phyloP scores from a whole-genome alignment of 1,284 basidiomycete species.

The Prillingera fragicola region DNA sequence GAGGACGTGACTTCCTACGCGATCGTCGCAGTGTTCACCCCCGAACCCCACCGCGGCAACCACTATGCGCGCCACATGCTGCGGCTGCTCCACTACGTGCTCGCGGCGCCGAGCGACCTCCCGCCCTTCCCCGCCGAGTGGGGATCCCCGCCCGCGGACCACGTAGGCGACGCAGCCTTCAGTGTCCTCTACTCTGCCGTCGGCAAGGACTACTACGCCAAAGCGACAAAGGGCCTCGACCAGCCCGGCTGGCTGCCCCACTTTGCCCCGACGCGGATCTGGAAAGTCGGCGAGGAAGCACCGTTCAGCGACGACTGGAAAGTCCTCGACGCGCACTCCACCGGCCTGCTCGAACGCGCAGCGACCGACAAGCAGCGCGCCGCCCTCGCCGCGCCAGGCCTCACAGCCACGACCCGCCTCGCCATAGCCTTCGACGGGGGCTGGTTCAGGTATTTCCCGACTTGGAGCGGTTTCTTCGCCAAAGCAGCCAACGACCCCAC shows the following conservation, averaged over 20 bases:
- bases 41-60: constrained; percentile 24
- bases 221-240: constrained; percentile 13
- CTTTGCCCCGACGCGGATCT: too few species aligned
- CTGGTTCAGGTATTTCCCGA: constrained; percentile 6
- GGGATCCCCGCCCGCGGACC: constrained; percentile 19
- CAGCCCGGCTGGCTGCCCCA: constrained; percentile 13
- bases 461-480: too few species aligned
- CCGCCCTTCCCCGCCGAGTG: constrained; percentile 23
- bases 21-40: constrained; percentile 35
- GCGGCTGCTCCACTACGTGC: constrained; percentile 29
- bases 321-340: too few species aligned
- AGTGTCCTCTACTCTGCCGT: constrained; percentile 36
- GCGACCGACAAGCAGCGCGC: constrained; percentile 20
- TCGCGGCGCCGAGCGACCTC: constrained; percentile 11
- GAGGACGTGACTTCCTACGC: constrained; percentile 22
- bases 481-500: too few species aligned
- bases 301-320: too few species aligned
- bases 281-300: too few species aligned
- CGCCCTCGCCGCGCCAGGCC: background rate
- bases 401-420: background rate
- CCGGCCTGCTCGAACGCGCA: too few species aligned
- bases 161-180: constrained; percentile 10
- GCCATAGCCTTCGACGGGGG: constrained; percentile 7
- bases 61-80: constrained; percentile 35
- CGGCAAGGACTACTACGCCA: constrained; percentile 30